Conservation (phyloP, 495 filamentous ascomycete species). For the Hypoxylon perforatum region DNA sequence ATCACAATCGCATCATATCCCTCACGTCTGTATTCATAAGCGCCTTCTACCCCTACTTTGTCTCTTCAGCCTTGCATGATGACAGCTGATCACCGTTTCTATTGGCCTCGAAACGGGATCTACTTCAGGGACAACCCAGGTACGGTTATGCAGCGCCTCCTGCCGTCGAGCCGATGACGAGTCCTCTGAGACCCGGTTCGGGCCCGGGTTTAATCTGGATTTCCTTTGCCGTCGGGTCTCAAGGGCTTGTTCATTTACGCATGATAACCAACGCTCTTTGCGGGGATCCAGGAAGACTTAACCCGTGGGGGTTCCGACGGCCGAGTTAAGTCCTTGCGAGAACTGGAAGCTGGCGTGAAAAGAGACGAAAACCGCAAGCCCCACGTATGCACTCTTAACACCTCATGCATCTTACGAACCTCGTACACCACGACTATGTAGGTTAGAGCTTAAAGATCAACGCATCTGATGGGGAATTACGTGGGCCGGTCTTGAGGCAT, state of each 20-base stretch:
- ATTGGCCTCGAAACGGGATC: slow-evolving; percentile 19
- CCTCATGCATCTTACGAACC: neutral
- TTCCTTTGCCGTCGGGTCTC: slow-evolving; percentile 4
- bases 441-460: no score
- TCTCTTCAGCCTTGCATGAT: slow-evolving; percentile 27
- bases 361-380: slow-evolving; percentile 13
- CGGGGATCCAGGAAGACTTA: slow-evolving; percentile 7
- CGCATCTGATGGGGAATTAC: slow-evolving; percentile 2
- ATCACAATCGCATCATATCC: neutral
- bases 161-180: slow-evolving; percentile 10
- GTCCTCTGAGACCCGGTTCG: neutral
- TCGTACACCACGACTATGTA: no score
- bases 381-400: slow-evolving; percentile 12
- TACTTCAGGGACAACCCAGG: slow-evolving; percentile 6
- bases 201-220: neutral
- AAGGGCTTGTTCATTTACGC: neutral
- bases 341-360: neutral
- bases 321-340: slow-evolving; percentile 4
- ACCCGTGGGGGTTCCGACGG: slow-evolving; percentile 20
- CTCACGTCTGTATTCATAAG: neutral
- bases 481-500: slow-evolving; percentile 25
- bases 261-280: slow-evolving; percentile 2
- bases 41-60: neutral
- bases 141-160: slow-evolving; percentile 6
- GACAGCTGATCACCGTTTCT: slow-evolving; percentile 21